These are phyloP conservation scores for Agaricus bisporus DNA, from an alignment of 768 basidiomycete genomes.

Conservation along the genomic window DNA sequence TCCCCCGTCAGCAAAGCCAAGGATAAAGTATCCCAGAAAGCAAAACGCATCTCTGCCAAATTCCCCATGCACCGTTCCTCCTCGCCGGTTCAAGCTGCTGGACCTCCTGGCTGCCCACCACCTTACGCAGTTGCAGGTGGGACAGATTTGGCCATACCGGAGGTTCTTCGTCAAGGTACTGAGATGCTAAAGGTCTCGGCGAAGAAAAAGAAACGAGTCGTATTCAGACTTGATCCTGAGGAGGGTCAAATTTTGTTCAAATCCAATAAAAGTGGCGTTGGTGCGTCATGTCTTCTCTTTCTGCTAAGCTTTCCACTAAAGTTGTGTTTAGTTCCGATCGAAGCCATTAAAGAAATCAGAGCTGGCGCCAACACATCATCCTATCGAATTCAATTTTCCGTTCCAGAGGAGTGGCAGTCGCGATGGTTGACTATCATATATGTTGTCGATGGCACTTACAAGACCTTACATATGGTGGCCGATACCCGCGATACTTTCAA, in stretches of 20 bases:
- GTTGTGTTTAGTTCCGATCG: constrained; percentile 64
- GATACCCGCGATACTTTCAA: constrained; percentile 40
- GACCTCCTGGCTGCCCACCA: not conserved
- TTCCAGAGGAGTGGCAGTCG: constrained; percentile 53
- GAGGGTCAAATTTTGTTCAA: constrained; percentile 71
- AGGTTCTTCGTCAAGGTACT: constrained; percentile 48
- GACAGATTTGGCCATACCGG: constrained; percentile 32
- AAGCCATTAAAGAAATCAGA: constrained; percentile 83
- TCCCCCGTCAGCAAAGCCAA: constrained; percentile 1
- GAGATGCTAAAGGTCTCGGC: constrained; percentile 79
- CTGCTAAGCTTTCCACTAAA: not conserved
- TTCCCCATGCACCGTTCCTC: not conserved
- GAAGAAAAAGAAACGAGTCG: constrained; percentile 60
- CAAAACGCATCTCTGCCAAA: constrained; percentile 3
- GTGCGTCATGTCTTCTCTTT: constrained; percentile 30
- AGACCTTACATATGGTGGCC: constrained; percentile 82
- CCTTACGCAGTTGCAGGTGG: not conserved
- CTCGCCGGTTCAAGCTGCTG: not conserved
- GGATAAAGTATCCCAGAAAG: not conserved
- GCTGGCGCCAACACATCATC: constrained; percentile 63
- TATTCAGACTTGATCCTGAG: constrained; percentile 71
- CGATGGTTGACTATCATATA: constrained; percentile 88
- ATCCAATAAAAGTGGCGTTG: constrained; percentile 52
- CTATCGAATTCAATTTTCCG: constrained; percentile 65
- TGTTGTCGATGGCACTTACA: constrained; percentile 69